Percentiles rank a stretch among this genome's conserved stretches.
These are phyloP conservation scores for Athelia psychrophila DNA, from an alignment of 1,284 basidiomycete species.

Conservation along the genomic window DNA sequence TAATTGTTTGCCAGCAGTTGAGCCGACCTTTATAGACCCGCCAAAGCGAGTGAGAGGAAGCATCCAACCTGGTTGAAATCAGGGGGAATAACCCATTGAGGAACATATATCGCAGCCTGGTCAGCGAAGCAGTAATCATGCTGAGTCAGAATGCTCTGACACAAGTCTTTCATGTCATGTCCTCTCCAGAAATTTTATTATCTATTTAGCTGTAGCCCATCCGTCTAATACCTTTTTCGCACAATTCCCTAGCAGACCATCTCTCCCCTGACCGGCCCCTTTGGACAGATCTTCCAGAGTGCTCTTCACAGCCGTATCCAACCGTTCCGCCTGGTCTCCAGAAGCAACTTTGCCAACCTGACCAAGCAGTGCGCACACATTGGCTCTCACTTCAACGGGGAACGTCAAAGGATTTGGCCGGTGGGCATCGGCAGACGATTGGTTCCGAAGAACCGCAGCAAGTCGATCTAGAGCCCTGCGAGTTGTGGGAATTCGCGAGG, in stretches of 20 bases:
- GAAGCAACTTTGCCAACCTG: slow-evolving; percentile 55
- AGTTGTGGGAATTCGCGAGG: slow-evolving; percentile 39
- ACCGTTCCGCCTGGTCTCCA: slow-evolving; percentile 40
- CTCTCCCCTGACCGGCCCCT: slow-evolving; percentile 32
- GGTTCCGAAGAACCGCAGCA: slow-evolving; percentile 51
- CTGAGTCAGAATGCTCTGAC: neutral
- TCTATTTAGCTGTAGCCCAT: slow-evolving; percentile 33
- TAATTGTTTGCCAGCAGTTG: neutral
- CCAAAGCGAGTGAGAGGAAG: neutral
- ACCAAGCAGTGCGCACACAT: slow-evolving; percentile 67
- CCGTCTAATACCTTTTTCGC: slow-evolving; percentile 41
- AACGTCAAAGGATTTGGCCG: slow-evolving; percentile 37
- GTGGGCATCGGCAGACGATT: slow-evolving; percentile 27
- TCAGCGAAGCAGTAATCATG: neutral
- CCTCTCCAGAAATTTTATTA: no score
- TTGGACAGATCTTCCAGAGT: slow-evolving; percentile 50
- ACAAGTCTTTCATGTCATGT: no score
- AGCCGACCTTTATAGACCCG: neutral
- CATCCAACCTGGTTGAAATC: neutral
- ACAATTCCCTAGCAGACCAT: slow-evolving; percentile 43
- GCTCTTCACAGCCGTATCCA: slow-evolving; percentile 49
- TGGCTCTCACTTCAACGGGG: slow-evolving; percentile 68
- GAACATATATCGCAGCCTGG: neutral
- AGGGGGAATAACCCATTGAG: no score
- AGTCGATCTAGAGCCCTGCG: slow-evolving; percentile 65